Evolutionary conservation across 2,329 filamentous ascomycete genomes (phyloP).

Genomic region (Cladosporium cucumerinum): DNA sequence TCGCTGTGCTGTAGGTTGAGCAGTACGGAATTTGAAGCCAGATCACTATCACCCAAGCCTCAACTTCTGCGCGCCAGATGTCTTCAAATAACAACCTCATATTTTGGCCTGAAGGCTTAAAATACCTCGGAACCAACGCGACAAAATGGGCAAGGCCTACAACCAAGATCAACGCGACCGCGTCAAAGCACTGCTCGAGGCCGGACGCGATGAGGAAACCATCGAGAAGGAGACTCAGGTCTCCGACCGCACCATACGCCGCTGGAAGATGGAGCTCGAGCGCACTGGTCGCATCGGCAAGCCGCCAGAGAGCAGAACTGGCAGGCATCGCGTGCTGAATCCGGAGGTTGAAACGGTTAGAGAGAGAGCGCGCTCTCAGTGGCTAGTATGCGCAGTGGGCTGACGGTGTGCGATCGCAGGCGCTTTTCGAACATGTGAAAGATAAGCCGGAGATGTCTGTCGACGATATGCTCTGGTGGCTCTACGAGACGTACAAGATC

Average conservation of each 20-base stretch:
- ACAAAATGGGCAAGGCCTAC: conserved; percentile 27
- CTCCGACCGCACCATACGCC: conserved; percentile 34
- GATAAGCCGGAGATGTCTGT: conserved; percentile 36
- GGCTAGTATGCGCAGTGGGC: neutral
- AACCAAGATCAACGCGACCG: conserved; percentile 26
- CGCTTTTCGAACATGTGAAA: conserved; percentile 35
- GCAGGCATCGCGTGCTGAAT: conserved; percentile 35
- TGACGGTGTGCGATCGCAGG: conserved; percentile 18
- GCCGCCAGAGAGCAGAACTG: conserved; percentile 36
- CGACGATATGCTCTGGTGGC: conserved; percentile 40
- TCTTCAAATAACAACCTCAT: neutral
- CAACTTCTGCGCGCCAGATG: neutral
- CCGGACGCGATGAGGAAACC: conserved; percentile 34
- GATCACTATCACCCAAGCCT: no score
- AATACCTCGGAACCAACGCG: neutral
- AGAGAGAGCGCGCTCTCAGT: conserved; percentile 3
- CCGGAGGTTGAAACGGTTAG: conserved; percentile 34
- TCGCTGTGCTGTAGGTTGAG: no score
- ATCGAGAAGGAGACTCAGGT: conserved; percentile 39
- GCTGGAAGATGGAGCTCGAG: conserved; percentile 39
- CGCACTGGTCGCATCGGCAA: conserved; percentile 38
- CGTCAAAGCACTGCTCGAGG: conserved; percentile 32
- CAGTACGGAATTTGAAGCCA: no score
- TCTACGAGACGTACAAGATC: conserved; percentile 37
- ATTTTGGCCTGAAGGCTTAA: neutral